phyloP scores from a whole-genome alignment of 805 yeast species.

The Wickerhamiella galacta region DNA sequence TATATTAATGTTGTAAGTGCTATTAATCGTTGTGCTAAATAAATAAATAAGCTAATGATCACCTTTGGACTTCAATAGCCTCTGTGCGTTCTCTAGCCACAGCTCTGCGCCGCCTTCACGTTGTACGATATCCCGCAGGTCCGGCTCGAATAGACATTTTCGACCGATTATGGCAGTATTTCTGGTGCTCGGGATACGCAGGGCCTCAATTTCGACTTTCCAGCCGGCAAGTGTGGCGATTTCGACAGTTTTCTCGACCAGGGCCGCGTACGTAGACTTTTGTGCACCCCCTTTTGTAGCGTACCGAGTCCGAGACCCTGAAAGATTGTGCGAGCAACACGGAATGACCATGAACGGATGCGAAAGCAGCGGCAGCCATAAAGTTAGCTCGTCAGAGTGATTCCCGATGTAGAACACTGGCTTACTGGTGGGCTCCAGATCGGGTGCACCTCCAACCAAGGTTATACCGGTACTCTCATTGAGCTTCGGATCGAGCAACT shows the following conservation, averaged over 20 bases:
- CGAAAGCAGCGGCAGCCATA: conserved; percentile 81
- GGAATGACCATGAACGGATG: conserved; percentile 80
- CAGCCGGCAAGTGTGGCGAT: conserved; percentile 60
- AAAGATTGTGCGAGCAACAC: conserved; percentile 79
- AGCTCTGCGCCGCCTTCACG: conserved; percentile 82
- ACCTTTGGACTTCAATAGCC: background rate
- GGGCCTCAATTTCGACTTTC: conserved; percentile 69
- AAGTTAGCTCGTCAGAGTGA: conserved; percentile 87
- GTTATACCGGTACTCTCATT: background rate
- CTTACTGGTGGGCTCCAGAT: conserved; percentile 24
- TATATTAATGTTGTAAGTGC: too few relatives aligned
- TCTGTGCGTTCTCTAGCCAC: conserved; percentile 44
- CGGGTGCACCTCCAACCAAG: background rate
- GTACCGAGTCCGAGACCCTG: conserved; percentile 60
- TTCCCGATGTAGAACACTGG: conserved; percentile 78
- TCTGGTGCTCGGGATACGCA: conserved; percentile 86
- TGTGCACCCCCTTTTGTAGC: conserved; percentile 21
- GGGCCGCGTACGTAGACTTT: conserved; percentile 61
- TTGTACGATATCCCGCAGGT: conserved; percentile 42
- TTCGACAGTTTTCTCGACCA: conserved; percentile 71
- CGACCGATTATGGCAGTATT: conserved; percentile 79
- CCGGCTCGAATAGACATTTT: conserved; percentile 21
- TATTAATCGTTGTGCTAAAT: too few relatives aligned
- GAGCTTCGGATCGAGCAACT: background rate
- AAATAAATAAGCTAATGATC: too few relatives aligned